Conservation (phyloP, 108 stramenopile species). For the Nitzschia sp. region DNA sequence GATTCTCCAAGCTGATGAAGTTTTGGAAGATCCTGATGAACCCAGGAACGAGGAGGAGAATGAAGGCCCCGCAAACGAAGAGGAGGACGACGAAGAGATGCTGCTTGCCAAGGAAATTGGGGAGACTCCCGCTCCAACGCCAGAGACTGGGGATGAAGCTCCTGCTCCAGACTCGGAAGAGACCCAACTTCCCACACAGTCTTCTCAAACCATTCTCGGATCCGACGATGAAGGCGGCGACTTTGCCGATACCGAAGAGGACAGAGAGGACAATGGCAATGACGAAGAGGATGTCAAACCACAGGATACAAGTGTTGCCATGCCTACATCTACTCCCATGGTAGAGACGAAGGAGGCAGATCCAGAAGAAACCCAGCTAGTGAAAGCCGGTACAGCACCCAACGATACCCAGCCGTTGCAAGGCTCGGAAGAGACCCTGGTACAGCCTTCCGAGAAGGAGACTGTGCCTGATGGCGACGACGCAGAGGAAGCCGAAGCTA, state of each 20-base stretch:
- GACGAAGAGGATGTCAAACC: conserved; percentile 4
- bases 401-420: too few relatives aligned
- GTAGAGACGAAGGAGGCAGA: neutral
- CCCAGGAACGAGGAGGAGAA: conserved; percentile 31
- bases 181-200: too few relatives aligned
- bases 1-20: conserved; percentile 26
- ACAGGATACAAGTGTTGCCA: neutral
- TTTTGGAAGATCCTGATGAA: conserved; percentile 25
- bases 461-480: conserved; percentile 7
- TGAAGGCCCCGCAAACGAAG: conserved; percentile 9
- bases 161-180: neutral
- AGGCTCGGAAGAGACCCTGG: too few relatives aligned
- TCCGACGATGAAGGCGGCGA: neutral
- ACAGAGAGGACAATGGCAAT: neutral
- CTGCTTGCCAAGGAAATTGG: conserved; percentile 48
- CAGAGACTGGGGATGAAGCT: conserved; percentile 8
- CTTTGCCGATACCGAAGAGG: neutral
- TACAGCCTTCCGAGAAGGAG: neutral
- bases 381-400: too few relatives aligned
- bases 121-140: conserved; percentile 14
- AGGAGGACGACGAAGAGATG: conserved; percentile 56
- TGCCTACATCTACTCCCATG: neutral
- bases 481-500: conserved; percentile 38
- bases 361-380: neutral
- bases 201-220: too few relatives aligned